Evolutionary conservation across 2,329 filamentous ascomycete species (phyloP), one percentile per base, ranked within the genome.

Genomic region (Sclerotinia minor): DNA sequence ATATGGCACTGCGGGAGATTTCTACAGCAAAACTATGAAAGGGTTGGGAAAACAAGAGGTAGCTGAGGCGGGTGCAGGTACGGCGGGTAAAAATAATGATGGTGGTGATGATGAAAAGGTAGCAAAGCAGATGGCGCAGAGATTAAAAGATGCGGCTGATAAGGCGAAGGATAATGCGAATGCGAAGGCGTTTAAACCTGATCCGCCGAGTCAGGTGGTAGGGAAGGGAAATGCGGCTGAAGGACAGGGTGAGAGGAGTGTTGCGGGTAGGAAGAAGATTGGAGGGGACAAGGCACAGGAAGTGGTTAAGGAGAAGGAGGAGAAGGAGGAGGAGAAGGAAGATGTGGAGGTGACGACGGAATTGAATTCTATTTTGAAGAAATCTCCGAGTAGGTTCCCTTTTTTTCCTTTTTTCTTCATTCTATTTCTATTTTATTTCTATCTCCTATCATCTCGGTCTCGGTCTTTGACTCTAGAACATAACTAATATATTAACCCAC

Each of bases 351-450:
- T 90, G 2, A 88, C 93, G 77, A 80, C 81, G 24, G 91, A 92
- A 78, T 79, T 98, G 71, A 90, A 92, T 75, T 78, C 79, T 9
- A 96, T 98, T 60, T 79, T 98, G 71, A 95, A 94, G 81, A 90
- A 88, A 76, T 88, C 92, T 3, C 93, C 94, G 21, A 89, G 92
- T 96, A 86, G 73, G 86, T 69, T 35, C 11, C 29, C n/a, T 15
- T 54, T n/a, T n/a, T 29, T 54, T 35, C 32, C 15, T 21, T 2
- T 24, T 55, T 50, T 50, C 21, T 19, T 7, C 21, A 38, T 38
- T 5, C 15, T 4, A 5, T 24, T 19, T 50, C 8, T 55, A 17
- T 47, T 19, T 50, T 55, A 24, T 32, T 19, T 24, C 38, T 24
- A 49, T 59, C 44, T n/a, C n/a, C n/a, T n/a, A n/a, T n/a, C n/a